Base-by-base conservation (phyloP, 495 filamentous ascomycete species). In the Penicillium steckii region DNA sequence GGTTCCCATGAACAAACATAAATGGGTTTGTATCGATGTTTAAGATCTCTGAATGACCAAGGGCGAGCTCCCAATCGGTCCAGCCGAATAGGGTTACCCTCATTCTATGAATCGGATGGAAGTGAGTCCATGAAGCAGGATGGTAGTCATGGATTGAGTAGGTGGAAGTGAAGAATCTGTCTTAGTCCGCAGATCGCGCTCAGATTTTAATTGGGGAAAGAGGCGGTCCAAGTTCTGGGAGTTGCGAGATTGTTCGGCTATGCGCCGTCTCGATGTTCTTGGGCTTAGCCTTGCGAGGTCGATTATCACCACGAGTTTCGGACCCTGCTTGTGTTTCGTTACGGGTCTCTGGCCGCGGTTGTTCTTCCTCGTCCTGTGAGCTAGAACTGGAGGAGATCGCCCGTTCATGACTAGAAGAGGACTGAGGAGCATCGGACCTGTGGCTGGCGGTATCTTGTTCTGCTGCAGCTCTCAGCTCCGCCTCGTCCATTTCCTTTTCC, bases 171-270 rank as follows among this genome's bases (percentile, higher is more conserved):
- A 4, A 9, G 29, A 25, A 18, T 45, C 23, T 13, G 10, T 10
- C 9, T 17, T 13, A 25, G 12, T 9, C 15, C 5, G 26, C 32
- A 27, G 17, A 24, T 2, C 8, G 13, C 29, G 33, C 29, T 33
- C 57, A 78, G 17, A 78, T 76, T 54, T 72, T 83, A 61, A 91
- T 79, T 21, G 88, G 88, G 13, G 86, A 90, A 38, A 91, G 72
- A 23, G 88, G 88, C 5, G 87, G 87, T 29, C 85, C 88, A n/a
- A 92, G 73, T 62, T 81, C 77, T n/a, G 79, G 78, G 25, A 79
- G 68, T 44, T 75, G 73, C 2, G 77, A 80, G 19, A 71, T 52
- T 48, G 68, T 78, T 49, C 69, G 59, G 9, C 60, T 55, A 53
- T 76, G 73, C 9, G 54, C 35, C 17, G 63, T 70, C 32, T 79